These are phyloP conservation scores for Inonotus obliquus DNA, from an alignment of 1,284 basidiomycete species.

Conservation along the genomic window DNA sequence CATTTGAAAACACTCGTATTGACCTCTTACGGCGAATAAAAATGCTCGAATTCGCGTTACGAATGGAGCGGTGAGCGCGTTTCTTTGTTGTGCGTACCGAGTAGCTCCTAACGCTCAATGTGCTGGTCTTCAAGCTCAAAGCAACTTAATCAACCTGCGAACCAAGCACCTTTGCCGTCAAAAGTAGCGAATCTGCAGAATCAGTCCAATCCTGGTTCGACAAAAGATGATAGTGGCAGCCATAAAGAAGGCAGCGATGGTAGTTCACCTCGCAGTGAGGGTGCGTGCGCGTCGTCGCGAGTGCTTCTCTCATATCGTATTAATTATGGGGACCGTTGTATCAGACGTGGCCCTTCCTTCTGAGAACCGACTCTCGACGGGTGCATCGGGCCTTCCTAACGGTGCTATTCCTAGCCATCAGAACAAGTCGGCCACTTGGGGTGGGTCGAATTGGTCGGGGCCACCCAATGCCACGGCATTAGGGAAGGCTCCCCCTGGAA, in stretches of 20 bases:
- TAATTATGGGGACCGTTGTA: conserved; percentile 9
- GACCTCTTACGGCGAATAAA: conserved; percentile 95
- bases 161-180: conserved; percentile 49
- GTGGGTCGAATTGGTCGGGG: conserved; percentile 43
- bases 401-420: conserved; percentile 39
- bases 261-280: conserved; percentile 79
- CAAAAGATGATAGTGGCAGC: conserved; percentile 64
- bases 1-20: conserved; percentile 95
- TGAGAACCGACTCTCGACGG: conserved; percentile 47
- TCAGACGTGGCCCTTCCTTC: conserved; percentile 71
- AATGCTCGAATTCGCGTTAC: conserved; percentile 96
- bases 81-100: conserved; percentile 19
- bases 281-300: conserved; percentile 31
- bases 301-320: conserved; percentile 21
- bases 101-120: conserved; percentile 16
- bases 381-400: conserved; percentile 38
- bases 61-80: conserved; percentile 80
- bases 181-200: conserved; percentile 58
- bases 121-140: conserved; percentile 57
- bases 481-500: conserved; percentile 70
- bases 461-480: conserved; percentile 41
- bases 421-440: conserved; percentile 54
- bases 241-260: conserved; percentile 73
- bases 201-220: conserved; percentile 42
- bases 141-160: conserved; percentile 58